A percentile compares a stretch with the other conserved stretches of the same genome.
These are phyloP conservation scores for Colletotrichum coccodes DNA, from an alignment of 2,329 filamentous ascomycete species.

Conservation along the genomic window DNA sequence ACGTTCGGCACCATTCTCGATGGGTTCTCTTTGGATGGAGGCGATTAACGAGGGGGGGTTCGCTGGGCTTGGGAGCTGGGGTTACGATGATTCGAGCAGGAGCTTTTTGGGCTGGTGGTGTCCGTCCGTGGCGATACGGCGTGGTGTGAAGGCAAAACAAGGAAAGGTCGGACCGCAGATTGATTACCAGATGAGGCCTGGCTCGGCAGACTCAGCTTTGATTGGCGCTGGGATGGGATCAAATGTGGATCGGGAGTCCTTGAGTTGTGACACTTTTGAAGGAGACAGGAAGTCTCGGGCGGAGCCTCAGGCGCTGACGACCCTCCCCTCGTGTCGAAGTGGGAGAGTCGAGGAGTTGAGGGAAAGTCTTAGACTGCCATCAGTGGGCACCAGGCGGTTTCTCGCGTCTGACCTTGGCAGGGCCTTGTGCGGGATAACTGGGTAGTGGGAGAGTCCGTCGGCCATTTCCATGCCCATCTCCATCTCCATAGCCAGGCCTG, in stretches of 20 bases:
- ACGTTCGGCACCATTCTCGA: not conserved
- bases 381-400: constrained; percentile 7
- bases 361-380: constrained; percentile 3
- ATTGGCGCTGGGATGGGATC: constrained; percentile 21
- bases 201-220: constrained; percentile 17
- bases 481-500: constrained; percentile 7
- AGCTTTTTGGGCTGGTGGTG: constrained; percentile 15
- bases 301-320: not conserved
- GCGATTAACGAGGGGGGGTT: constrained; percentile 9
- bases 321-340: not conserved
- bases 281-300: constrained; percentile 14
- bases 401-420: constrained; percentile 25
- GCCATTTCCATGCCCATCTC: constrained; percentile 22
- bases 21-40: not conserved
- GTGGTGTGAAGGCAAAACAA: constrained; percentile 7
- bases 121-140: constrained; percentile 1
- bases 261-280: constrained; percentile 22
- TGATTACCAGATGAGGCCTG: constrained; percentile 30
- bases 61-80: not conserved
- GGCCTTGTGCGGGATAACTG: constrained; percentile 13
- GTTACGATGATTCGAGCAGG: constrained; percentile 13
- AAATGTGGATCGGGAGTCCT: constrained; percentile 20
- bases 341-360: not conserved
- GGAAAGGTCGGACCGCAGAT: constrained; percentile 29
- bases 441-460: constrained; percentile 17